Conservation (phyloP, 768 basidiomycete species). For the Hygrophoropsis aurantiaca region DNA sequence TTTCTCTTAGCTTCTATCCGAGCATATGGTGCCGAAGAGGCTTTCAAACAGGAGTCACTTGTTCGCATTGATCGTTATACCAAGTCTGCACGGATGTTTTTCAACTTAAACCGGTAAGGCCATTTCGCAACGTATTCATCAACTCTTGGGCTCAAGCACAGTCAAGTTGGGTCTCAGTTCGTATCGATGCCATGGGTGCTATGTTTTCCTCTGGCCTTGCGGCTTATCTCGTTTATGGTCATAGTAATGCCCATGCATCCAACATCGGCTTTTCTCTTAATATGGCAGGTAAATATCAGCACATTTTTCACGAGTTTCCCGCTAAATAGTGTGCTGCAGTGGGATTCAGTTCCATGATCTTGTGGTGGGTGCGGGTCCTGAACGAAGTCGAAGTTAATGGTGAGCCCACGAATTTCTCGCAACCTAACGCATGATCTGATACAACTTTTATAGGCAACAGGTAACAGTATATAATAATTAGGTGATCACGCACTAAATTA, state of each 20-base stretch:
- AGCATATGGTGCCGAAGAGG: constrained; percentile 52
- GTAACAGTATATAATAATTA: background rate
- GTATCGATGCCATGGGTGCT: constrained; percentile 58
- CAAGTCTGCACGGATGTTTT: constrained; percentile 41
- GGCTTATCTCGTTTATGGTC: constrained; percentile 49
- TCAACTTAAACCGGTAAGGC: constrained; percentile 45
- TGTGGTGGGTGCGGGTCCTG: constrained; percentile 46
- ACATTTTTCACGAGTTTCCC: background rate
- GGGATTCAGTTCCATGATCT: constrained; percentile 54
- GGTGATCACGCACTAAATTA: background rate
- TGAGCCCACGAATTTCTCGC: constrained; percentile 13
- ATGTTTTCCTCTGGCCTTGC: constrained; percentile 51
- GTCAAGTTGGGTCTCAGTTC: constrained; percentile 45
- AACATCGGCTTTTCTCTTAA: constrained; percentile 39
- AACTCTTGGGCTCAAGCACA: background rate
- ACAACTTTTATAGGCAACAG: background rate
- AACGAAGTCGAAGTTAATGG: constrained; percentile 49
- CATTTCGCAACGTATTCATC: background rate
- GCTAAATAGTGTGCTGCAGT: constrained; percentile 27
- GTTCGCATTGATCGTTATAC: constrained; percentile 48
- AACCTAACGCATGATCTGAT: background rate
- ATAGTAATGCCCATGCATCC: constrained; percentile 39
- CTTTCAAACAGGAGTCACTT: constrained; percentile 42
- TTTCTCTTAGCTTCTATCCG: constrained; percentile 40
- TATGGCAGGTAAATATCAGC: constrained; percentile 36